Percentiles rank a stretch among this genome's conserved stretches.
Evolutionary conservation across 805 yeast genomes (phyloP).

Genomic region (Metschnikowia amazonensis): DNA sequence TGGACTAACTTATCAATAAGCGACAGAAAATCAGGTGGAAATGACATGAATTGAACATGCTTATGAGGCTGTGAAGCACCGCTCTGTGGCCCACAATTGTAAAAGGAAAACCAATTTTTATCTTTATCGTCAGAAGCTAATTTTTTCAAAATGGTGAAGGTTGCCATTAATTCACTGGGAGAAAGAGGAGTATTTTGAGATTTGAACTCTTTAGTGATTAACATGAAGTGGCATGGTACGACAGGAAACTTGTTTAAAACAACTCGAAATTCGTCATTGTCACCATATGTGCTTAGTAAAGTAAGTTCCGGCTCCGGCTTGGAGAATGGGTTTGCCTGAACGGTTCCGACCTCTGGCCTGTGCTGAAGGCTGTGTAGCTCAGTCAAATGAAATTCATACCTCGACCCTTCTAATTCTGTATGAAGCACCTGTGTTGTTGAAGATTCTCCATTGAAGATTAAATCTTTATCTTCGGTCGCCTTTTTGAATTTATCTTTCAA

Average conservation of each 20-base stretch:
- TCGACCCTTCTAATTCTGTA: slow-evolving; percentile 10
- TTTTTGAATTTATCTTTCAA: slow-evolving; percentile 40
- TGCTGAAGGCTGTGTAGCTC: slow-evolving; percentile 32
- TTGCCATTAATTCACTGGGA: slow-evolving; percentile 62
- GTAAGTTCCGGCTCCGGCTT: slow-evolving; percentile 76
- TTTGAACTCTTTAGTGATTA: slow-evolving; percentile 71
- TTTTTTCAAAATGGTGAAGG: slow-evolving; percentile 50
- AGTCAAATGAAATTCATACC: slow-evolving; percentile 27
- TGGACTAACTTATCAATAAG: slow-evolving; percentile 49
- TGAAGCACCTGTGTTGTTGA: slow-evolving; percentile 21
- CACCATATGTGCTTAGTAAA: slow-evolving; percentile 49
- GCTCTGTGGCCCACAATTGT: slow-evolving; percentile 80
- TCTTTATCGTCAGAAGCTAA: slow-evolving; percentile 38
- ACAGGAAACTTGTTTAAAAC: slow-evolving; percentile 87
- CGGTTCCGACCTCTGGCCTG: slow-evolving; percentile 40
- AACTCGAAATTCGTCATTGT: slow-evolving; percentile 50
- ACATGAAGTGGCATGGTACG: slow-evolving; percentile 69
- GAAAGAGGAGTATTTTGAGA: slow-evolving; percentile 69
- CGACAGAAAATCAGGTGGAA: slow-evolving; percentile 57
- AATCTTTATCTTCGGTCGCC: slow-evolving; percentile 45
- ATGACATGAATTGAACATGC: slow-evolving; percentile 79
- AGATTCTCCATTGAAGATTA: slow-evolving; percentile 51
- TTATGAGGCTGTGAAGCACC: slow-evolving; percentile 97
- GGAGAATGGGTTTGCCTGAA: slow-evolving; percentile 65
- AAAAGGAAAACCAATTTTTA: slow-evolving; percentile 70